phyloP scores from a whole-genome alignment of 805 yeast species.

The Saccharomycopsis vini region DNA sequence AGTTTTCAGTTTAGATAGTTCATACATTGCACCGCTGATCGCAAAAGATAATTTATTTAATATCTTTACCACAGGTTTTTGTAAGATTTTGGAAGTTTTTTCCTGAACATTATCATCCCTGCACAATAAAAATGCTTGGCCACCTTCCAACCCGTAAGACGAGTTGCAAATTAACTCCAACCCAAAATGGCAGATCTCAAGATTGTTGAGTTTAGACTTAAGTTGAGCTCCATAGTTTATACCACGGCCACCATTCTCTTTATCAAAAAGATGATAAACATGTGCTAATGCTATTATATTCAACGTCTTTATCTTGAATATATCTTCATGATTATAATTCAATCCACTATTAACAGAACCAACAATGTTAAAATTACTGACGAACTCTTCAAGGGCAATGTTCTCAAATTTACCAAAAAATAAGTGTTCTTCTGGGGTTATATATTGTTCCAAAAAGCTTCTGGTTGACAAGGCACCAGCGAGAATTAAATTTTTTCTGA shows the following conservation, averaged over 20 bases:
- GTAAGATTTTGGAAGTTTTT: background rate
- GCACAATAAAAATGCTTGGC: background rate
- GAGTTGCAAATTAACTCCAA: conserved; percentile 6
- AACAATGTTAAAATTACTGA: conserved; percentile 3
- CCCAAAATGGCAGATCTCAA: conserved; percentile 2
- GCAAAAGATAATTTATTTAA: conserved; percentile 12
- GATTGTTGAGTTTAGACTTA: conserved; percentile 1
- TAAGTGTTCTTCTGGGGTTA: conserved; percentile 5
- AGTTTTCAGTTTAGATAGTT: background rate
- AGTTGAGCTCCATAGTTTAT: background rate
- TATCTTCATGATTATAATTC: background rate
- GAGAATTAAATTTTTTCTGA: conserved; percentile 13
- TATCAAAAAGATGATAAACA: conserved; percentile 6
- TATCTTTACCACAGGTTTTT: conserved; percentile 7
- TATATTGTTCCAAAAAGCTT: conserved; percentile 2
- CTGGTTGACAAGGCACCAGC: conserved; percentile 10
- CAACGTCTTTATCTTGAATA: conserved; percentile 5
- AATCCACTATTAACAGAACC: background rate
- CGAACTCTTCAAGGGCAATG: conserved; percentile 1
- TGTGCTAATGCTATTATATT: conserved; percentile 11
- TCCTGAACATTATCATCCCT: background rate
- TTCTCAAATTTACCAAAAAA: conserved; percentile 14
- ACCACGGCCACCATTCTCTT: background rate
- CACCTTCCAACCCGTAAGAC: conserved; percentile 5
- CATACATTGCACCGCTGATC: background rate